Conservation (phyloP, 768 basidiomycete genomes). For the Trametes cubensis region DNA sequence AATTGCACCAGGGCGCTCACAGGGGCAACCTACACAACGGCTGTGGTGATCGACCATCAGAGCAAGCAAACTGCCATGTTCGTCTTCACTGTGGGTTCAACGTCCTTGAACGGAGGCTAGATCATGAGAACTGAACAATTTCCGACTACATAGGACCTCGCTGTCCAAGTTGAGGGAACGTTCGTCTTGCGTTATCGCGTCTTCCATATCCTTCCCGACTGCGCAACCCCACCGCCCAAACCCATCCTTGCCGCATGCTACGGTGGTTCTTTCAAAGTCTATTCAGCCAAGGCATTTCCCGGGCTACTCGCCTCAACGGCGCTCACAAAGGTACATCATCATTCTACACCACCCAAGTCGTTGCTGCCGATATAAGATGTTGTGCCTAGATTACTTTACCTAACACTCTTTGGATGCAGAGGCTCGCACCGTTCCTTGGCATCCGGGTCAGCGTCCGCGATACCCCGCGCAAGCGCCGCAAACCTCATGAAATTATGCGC, state of each 20-base stretch:
- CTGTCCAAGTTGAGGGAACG: conserved; percentile 65
- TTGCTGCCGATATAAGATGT: too few relatives aligned
- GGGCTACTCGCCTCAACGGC: conserved; percentile 69
- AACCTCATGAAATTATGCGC: not conserved
- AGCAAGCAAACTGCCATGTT: conserved; percentile 58
- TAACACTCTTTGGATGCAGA: conserved; percentile 2
- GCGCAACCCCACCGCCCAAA: not conserved
- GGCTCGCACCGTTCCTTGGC: conserved; percentile 48
- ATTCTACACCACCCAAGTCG: too few relatives aligned
- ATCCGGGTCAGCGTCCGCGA: conserved; percentile 61
- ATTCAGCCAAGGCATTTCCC: conserved; percentile 73
- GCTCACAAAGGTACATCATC: conserved; percentile 57
- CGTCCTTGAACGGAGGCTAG: too few relatives aligned
- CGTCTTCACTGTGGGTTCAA: conserved; percentile 59
- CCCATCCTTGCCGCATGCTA: conserved; percentile 65
- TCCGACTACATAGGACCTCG: conserved; percentile 57
- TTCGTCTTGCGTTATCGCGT: conserved; percentile 70
- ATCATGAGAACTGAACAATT: too few relatives aligned
- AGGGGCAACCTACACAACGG: conserved; percentile 40
- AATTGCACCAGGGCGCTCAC: conserved; percentile 56
- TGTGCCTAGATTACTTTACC: too few relatives aligned
- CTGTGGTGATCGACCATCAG: conserved; percentile 39
- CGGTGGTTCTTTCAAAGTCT: conserved; percentile 65
- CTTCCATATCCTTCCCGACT: conserved; percentile 51
- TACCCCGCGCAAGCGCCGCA: conserved; percentile 53